Percentiles rank a stretch among this genome's conserved stretches.
These are phyloP conservation scores for Phragmites australis DNA, from an alignment of 176 grass and related monocot genomes.

Conservation along the genomic window DNA sequence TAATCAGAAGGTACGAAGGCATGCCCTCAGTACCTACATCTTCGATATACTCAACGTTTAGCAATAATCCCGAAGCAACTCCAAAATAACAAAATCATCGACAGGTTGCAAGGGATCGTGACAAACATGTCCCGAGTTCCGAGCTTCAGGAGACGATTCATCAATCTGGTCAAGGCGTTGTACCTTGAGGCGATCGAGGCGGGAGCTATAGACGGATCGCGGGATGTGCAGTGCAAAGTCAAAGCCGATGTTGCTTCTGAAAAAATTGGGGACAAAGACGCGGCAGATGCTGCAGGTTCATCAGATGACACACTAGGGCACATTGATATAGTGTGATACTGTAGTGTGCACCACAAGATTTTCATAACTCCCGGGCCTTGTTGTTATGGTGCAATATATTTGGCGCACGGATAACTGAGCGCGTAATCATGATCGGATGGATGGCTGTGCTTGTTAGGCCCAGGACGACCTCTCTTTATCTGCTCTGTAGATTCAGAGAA, in stretches of 20 bases:
- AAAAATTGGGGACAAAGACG: background rate
- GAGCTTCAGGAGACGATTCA: slow-evolving; percentile 75
- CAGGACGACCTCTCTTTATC: too few relatives aligned
- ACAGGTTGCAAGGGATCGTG: slow-evolving; percentile 76
- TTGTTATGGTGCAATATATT: background rate
- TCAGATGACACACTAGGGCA: background rate
- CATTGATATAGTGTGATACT: slow-evolving; percentile 22
- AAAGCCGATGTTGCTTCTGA: slow-evolving; percentile 22
- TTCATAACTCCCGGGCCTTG: background rate
- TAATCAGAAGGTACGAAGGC: slow-evolving; percentile 72
- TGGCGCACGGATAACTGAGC: background rate
- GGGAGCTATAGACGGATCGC: slow-evolving; percentile 31
- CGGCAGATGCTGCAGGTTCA: background rate
- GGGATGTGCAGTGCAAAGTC: slow-evolving; percentile 1
- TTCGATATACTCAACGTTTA: background rate
- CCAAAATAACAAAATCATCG: background rate
- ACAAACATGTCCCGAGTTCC: slow-evolving; percentile 67
- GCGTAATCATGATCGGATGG: background rate
- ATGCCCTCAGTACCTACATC: background rate
- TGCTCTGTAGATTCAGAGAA: background rate
- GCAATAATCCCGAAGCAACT: background rate
- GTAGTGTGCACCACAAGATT: background rate
- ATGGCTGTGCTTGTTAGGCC: too few relatives aligned
- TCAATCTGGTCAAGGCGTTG: slow-evolving; percentile 57
- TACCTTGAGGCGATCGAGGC: slow-evolving; percentile 53